A percentile compares a stretch with the other conserved stretches of the same genome.
Evolutionary conservation across 2,329 filamentous ascomycete species (phyloP).

Genomic region (Herpotrichia juniperi): DNA sequence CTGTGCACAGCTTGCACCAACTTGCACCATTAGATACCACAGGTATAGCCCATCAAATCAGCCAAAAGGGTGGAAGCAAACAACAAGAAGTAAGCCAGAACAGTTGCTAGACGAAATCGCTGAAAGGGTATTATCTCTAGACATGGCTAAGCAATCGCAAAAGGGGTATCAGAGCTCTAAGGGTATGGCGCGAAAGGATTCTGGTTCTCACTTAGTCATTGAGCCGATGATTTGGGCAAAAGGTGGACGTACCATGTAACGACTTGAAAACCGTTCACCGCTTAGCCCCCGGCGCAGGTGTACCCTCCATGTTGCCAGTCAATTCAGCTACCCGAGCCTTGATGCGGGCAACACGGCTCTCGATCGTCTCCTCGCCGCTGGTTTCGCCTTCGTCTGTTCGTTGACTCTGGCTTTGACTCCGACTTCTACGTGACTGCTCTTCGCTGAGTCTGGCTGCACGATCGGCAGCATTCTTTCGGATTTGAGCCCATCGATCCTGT

Average conservation of each 20-base stretch:
- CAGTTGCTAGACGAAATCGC: constrained; percentile 2
- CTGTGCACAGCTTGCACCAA: background rate
- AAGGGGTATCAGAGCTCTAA: constrained; percentile 35
- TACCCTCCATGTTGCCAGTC: constrained; percentile 63
- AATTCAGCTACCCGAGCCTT: constrained; percentile 95
- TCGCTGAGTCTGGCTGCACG: constrained; percentile 72
- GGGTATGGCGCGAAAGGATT: constrained; percentile 2
- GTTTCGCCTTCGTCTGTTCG: constrained; percentile 83
- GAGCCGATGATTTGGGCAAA: background rate
- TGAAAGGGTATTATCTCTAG: constrained; percentile 31
- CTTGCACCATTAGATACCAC: background rate
- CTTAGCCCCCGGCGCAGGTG: constrained; percentile 16
- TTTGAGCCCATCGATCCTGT: constrained; percentile 92
- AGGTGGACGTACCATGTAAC: constrained; percentile 9
- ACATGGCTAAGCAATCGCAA: constrained; percentile 23
- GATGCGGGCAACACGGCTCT: constrained; percentile 94
- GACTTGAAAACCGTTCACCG: constrained; percentile 6
- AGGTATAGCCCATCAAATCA: background rate
- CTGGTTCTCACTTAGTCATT: background rate
- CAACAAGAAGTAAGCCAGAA: background rate
- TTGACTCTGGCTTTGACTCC: constrained; percentile 58
- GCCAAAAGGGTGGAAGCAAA: background rate
- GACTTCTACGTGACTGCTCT: constrained; percentile 60
- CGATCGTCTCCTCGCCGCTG: constrained; percentile 96
- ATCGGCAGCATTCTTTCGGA: constrained; percentile 90